A percentile compares a stretch with the other conserved stretches of the same genome.
These are phyloP conservation scores for Mycogone perniciosa DNA, from an alignment of 2,329 filamentous ascomycete genomes.

Conservation along the genomic window DNA sequence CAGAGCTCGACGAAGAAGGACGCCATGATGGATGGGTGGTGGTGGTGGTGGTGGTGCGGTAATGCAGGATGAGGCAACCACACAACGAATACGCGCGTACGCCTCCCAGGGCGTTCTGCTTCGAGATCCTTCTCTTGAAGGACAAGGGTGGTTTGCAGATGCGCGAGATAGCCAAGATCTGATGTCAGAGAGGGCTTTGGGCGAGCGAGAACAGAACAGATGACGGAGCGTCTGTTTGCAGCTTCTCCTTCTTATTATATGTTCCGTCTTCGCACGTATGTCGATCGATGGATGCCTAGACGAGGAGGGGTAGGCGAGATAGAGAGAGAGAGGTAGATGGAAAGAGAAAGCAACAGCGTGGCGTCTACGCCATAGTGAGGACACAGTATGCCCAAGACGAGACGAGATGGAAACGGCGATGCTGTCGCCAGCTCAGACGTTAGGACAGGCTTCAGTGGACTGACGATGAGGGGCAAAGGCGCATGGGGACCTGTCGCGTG, in stretches of 20 bases:
- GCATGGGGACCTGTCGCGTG: no score
- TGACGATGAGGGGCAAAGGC: neutral
- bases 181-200: neutral
- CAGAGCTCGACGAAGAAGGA: slow-evolving; percentile 70
- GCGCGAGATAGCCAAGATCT: no score
- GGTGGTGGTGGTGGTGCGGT: neutral
- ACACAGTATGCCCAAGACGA: neutral
- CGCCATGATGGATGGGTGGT: slow-evolving; percentile 40
- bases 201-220: neutral
- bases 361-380: neutral
- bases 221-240: neutral
- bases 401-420: neutral
- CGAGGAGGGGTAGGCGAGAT: neutral
- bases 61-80: neutral
- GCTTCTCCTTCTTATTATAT: neutral
- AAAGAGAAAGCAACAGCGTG: neutral
- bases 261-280: neutral
- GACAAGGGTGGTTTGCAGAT: no score
- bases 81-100: neutral
- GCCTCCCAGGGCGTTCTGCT: no score
- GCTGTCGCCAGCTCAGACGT: neutral
- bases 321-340: neutral
- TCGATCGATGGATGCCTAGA: neutral
- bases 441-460: no score
- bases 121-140: no score